phyloP scores from a whole-genome alignment of 208 protist genomes.

The Lotmaria passim region DNA sequence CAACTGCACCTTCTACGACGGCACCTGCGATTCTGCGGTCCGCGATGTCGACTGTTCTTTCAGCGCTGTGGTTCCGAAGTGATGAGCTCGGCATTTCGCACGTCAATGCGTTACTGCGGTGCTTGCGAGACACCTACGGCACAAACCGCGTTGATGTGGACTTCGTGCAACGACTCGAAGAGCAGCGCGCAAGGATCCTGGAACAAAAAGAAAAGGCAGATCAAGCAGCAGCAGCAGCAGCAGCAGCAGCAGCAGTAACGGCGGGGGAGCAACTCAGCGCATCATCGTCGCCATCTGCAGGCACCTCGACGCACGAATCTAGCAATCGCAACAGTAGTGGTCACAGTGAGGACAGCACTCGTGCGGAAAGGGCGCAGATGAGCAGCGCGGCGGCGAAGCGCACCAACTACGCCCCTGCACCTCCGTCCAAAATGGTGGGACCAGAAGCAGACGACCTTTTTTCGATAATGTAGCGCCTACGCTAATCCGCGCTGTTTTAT shows the following conservation, averaged over 20 bases:
- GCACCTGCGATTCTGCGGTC: slow-evolving; percentile 10
- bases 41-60: slow-evolving; percentile 51
- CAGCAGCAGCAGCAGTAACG: neutral
- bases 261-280: neutral
- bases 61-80: slow-evolving; percentile 71
- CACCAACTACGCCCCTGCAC: neutral
- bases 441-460: slow-evolving; percentile 19
- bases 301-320: no score
- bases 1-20: neutral
- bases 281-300: no score
- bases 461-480: slow-evolving; percentile 12
- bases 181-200: slow-evolving; percentile 38
- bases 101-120: slow-evolving; percentile 65
- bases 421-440: neutral
- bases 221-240: neutral
- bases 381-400: no score
- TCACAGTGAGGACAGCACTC: no score
- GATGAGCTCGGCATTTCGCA: slow-evolving; percentile 62
- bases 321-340: no score
- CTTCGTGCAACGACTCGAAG: slow-evolving; percentile 68
- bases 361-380: no score
- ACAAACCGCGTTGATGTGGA: slow-evolving; percentile 60
- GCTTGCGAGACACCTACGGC: slow-evolving; percentile 61
- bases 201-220: neutral
- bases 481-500: no score